Conservation (phyloP, 306 rosid genomes). For the Citrullus colocynthis region DNA sequence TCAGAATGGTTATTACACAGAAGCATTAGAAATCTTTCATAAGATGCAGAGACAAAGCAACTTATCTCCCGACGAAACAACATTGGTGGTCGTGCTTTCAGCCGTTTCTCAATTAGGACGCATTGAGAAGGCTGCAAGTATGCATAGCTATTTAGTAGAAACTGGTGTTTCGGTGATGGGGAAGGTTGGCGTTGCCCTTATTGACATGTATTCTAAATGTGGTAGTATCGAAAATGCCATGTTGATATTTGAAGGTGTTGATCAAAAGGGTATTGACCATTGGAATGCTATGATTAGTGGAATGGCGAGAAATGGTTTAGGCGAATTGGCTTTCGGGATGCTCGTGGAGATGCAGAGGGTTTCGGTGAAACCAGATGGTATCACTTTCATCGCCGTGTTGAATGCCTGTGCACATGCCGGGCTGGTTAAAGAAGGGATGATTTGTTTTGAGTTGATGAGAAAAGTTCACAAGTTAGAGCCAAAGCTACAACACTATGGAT, state of each 20-base stretch:
- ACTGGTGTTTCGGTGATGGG: conserved; percentile 30
- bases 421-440: conserved; percentile 53
- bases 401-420: conserved; percentile 70
- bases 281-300: conserved; percentile 76
- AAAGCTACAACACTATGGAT: conserved; percentile 66
- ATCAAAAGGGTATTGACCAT: conserved; percentile 49
- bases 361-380: conserved; percentile 45
- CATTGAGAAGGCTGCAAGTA: conserved; percentile 29
- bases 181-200: conserved; percentile 51
- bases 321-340: conserved; percentile 41
- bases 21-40: conserved; percentile 53
- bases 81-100: conserved; percentile 46
- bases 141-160: conserved; percentile 35
- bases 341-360: conserved; percentile 46
- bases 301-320: conserved; percentile 51
- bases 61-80: conserved; percentile 37
- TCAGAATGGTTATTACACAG: conserved; percentile 40
- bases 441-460: conserved; percentile 65
- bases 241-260: conserved; percentile 36
- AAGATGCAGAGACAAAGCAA: conserved; percentile 24
- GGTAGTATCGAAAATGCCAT: conserved; percentile 51
- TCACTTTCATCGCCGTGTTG: conserved; percentile 54
- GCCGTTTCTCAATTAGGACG: conserved; percentile 47
- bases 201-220: conserved; percentile 72
- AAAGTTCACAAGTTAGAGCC: conserved; percentile 56